These are phyloP conservation scores for Aspergillus sclerotialis DNA, from an alignment of 2,329 filamentous ascomycete genomes.

Conservation along the genomic window DNA sequence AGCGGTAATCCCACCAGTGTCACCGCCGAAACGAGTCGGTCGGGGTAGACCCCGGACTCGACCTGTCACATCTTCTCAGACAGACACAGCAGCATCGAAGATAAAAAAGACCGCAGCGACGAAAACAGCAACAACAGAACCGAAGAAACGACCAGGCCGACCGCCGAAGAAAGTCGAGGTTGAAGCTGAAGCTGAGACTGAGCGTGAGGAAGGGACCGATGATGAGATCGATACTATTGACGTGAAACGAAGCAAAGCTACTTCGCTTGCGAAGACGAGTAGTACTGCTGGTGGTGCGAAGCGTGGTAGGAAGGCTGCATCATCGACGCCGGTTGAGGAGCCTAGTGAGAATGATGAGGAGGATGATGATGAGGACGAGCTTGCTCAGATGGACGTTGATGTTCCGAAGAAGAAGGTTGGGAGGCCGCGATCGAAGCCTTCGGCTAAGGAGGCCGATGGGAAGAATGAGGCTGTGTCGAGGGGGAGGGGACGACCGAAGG, in stretches of 20 bases:
- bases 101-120: constrained; percentile 4
- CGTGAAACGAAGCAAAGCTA: constrained; percentile 4
- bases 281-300: neutral
- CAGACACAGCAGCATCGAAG: constrained; percentile 8
- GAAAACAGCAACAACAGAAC: constrained; percentile 8
- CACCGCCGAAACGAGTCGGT: constrained; percentile 13
- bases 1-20: constrained; percentile 15
- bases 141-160: constrained; percentile 7
- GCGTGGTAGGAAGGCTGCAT: constrained; percentile 4
- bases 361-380: constrained; percentile 18
- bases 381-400: constrained; percentile 15
- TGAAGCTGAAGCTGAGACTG: constrained; percentile 2
- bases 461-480: constrained; percentile 13
- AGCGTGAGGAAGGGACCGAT: constrained; percentile 10
- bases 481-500: constrained; percentile 24
- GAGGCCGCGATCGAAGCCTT: constrained; percentile 10
- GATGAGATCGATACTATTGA: constrained; percentile 17
- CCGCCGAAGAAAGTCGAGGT: constrained; percentile 1
- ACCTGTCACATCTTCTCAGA: constrained; percentile 1
- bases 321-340: constrained; percentile 1
- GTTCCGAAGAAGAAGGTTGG: constrained; percentile 15
- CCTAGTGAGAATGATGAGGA: no score
- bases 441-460: constrained; percentile 7
- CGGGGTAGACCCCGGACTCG: constrained; percentile 11
- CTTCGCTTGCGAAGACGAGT: neutral